Base-by-base conservation (phyloP, 192 early-diverging fungal species). In the Entomortierella parvispora region DNA sequence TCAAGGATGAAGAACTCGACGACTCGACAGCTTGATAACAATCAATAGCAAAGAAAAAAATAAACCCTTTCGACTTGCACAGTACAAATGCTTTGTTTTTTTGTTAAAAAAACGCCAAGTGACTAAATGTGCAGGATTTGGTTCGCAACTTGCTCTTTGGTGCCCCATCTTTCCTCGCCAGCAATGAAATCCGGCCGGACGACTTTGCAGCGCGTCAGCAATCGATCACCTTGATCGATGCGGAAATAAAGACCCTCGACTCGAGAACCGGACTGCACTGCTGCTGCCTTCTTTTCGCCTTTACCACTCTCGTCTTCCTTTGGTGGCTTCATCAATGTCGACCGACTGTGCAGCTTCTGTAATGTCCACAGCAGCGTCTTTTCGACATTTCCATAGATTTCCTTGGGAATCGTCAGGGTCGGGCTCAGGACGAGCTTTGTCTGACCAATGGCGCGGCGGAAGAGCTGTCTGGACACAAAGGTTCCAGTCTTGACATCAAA, bases 401-500 rank as follows among this genome's bases (percentile, higher is more conserved):
- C 48, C 40, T 63, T 46, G 25, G 74, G 74, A 20, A 77, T 52
- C 18, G 57, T 37, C 15, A 77, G 37, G 0, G 31, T 12, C 0
- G 74, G 74, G 28, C 68, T 77, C 20, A 32, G 37, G 0, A 62
- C 61, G 20, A 77, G 26, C 5, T 68, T 65, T 0, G 74, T 77
- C 54, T 68, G 60, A 25, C 43, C 59, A 4, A 77, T 48, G 1
- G 74, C 74, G 9, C 54, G 51, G 31, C 42, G 58, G 61, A 77
- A 77, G 29, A 77, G 28, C 9, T 51, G 32, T 9, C 74, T 59
- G 17, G 74, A 77, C 11, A 77, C 74, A 64, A 77, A 77, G 1
- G 74, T 77, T 22, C 74, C 74, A 1, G 74, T 77, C 42, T 77
- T 77, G 60, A 77, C 51, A 43, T 77, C 74, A 42, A 50, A 68